Conservation (phyloP, 2,329 filamentous ascomycete genomes). For the Ustilaginoidea virens region DNA sequence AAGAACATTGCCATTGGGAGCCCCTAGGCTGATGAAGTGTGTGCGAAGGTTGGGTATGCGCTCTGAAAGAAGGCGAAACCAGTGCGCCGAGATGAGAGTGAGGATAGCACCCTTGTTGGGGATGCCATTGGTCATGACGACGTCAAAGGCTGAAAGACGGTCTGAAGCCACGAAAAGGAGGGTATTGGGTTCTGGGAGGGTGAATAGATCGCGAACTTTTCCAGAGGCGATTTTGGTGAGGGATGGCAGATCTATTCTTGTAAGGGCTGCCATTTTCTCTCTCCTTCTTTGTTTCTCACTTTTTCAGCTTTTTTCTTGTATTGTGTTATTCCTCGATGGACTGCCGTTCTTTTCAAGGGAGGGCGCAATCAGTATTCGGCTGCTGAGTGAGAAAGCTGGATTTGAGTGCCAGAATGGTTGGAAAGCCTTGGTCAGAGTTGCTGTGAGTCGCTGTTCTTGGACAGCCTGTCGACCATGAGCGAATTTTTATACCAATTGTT, state of each 20-base stretch:
- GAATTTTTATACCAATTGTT: too few species aligned
- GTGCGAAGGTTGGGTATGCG: constrained; percentile 32
- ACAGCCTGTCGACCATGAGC: too few species aligned
- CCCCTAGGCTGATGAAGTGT: constrained; percentile 33
- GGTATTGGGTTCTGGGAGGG: constrained; percentile 42
- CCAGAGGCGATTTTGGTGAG: constrained; percentile 23
- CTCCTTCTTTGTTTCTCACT: too few species aligned
- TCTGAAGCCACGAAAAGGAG: constrained; percentile 78
- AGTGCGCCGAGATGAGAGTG: constrained; percentile 29
- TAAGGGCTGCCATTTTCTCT: constrained; percentile 12
- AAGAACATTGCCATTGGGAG: constrained; percentile 17
- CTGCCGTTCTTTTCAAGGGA: too few species aligned
- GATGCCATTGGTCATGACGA: constrained; percentile 61
- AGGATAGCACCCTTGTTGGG: constrained; percentile 38
- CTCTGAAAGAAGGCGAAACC: constrained; percentile 34
- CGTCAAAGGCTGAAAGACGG: constrained; percentile 91
- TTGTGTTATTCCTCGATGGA: too few species aligned
- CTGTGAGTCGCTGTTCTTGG: too few species aligned
- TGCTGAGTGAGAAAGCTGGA: too few species aligned
- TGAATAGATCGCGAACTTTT: constrained; percentile 74
- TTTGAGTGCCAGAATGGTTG: too few species aligned
- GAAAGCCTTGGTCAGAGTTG: too few species aligned
- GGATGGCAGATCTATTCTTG: constrained; percentile 15
- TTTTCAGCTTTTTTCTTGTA: too few species aligned
- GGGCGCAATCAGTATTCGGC: too few species aligned